These are phyloP conservation scores for Funneliformis geosporum DNA, from an alignment of 192 early-diverging fungal genomes.

Conservation along the genomic window DNA sequence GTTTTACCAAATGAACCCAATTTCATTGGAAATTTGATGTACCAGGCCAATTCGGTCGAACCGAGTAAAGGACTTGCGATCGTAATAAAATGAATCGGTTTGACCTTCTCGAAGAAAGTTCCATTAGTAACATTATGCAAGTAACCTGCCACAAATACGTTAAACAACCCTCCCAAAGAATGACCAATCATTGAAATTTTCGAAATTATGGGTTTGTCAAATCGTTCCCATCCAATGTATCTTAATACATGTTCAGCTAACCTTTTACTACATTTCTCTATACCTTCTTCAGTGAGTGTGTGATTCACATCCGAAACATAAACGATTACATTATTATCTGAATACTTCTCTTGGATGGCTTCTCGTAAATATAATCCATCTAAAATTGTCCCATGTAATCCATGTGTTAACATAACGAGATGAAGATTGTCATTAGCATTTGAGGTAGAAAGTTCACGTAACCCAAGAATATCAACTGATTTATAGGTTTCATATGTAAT, in stretches of 20 bases:
- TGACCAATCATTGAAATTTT: conserved; percentile 53
- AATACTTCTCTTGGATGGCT: conserved; percentile 37
- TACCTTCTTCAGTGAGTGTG: conserved; percentile 47
- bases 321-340: conserved; percentile 33
- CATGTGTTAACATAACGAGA: conserved; percentile 47
- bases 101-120: conserved; percentile 41
- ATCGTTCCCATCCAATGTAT: conserved; percentile 28
- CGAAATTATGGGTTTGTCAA: conserved; percentile 32
- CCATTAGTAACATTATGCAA: conserved; percentile 49
- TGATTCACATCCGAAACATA: conserved; percentile 49
- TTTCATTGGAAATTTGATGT: conserved; percentile 34
- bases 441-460: neutral
- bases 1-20: conserved; percentile 50
- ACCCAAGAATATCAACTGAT: conserved; percentile 6
- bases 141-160: conserved; percentile 45
- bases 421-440: conserved; percentile 33
- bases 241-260: conserved; percentile 44
- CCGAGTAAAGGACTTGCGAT: conserved; percentile 51
- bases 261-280: conserved; percentile 45
- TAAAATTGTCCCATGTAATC: conserved; percentile 42
- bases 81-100: conserved; percentile 49
- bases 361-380: conserved; percentile 49
- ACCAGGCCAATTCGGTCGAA: conserved; percentile 46
- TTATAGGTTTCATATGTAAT: conserved; percentile 7
- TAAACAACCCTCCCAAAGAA: conserved; percentile 54